A percentile compares a stretch with the other conserved stretches of the same genome.
Conservation (phyloP, 805 yeast genomes). For the Ogataea ramenticola region DNA sequence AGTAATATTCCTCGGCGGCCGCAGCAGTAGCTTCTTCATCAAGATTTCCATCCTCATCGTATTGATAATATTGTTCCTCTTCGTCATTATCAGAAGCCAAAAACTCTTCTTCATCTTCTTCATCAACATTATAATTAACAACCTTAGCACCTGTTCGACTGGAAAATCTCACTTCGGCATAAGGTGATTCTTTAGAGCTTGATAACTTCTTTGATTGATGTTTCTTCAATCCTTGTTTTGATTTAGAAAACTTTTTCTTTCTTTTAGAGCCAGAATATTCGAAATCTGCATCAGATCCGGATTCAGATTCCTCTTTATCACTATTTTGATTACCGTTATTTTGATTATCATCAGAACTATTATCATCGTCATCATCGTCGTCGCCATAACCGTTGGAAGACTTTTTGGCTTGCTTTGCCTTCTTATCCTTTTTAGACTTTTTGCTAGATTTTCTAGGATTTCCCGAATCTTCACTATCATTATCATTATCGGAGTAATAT, state of each 20-base stretch:
- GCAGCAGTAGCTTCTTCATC: constrained; percentile 1
- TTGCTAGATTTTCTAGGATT: constrained; percentile 4
- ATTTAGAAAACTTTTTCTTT: constrained; percentile 12
- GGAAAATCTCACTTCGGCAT: constrained; percentile 65
- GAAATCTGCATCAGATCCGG: constrained; percentile 22
- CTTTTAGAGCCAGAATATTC: constrained; percentile 14
- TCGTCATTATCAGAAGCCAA: constrained; percentile 36
- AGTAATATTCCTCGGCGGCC: constrained; percentile 19
- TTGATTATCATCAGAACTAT: constrained; percentile 10
- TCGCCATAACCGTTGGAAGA: constrained; percentile 17
- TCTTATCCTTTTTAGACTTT: constrained; percentile 10
- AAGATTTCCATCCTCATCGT: constrained; percentile 6
- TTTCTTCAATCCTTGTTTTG: constrained; percentile 27
- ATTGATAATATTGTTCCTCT: constrained; percentile 16
- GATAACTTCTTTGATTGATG: constrained; percentile 11
- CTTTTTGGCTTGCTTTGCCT: constrained; percentile 10
- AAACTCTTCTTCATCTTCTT: constrained; percentile 48
- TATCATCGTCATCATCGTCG: constrained; percentile 21
- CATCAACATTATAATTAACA: constrained; percentile 74
- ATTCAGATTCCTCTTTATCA: constrained; percentile 23
- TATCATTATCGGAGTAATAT: constrained; percentile 27
- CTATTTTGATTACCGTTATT: constrained; percentile 14
- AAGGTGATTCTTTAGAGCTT: constrained; percentile 10
- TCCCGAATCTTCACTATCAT: constrained; percentile 13
- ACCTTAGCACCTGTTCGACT: constrained; percentile 54